These are phyloP conservation scores for Mrakia hoshinonis DNA, from an alignment of 768 basidiomycete genomes.

Conservation along the genomic window DNA sequence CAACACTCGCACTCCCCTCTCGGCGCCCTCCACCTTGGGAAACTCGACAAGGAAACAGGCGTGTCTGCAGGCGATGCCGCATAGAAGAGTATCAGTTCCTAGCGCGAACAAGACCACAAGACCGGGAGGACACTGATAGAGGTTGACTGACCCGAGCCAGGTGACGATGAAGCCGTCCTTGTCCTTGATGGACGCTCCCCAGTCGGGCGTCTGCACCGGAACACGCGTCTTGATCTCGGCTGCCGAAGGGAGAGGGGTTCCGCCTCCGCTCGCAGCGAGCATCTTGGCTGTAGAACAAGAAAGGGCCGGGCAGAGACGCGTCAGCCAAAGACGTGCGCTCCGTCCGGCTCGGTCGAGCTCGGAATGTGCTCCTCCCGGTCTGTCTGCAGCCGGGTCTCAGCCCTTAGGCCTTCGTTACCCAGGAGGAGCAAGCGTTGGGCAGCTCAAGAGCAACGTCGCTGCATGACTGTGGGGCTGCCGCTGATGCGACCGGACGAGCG, in stretches of 20 bases:
- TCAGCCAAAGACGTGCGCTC: too few relatives aligned
- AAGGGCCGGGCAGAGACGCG: background rate
- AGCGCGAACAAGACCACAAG: background rate
- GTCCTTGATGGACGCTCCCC: conserved; percentile 13
- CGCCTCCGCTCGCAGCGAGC: background rate
- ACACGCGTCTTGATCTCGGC: conserved; percentile 22
- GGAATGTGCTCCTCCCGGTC: background rate
- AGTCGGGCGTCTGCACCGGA: conserved; percentile 28
- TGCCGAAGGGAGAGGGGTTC: conserved; percentile 1
- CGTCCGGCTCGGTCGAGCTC: too few relatives aligned
- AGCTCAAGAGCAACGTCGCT: too few relatives aligned
- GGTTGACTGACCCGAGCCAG: conserved; percentile 46
- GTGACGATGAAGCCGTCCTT: conserved; percentile 45
- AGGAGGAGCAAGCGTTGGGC: too few relatives aligned
- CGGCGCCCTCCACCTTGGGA: conserved; percentile 39
- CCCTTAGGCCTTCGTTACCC: too few relatives aligned
- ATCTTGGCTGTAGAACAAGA: background rate
- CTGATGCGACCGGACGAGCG: too few relatives aligned
- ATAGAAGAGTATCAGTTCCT: background rate
- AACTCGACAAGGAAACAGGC: conserved; percentile 52
- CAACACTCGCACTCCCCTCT: conserved; percentile 47
- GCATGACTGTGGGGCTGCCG: too few relatives aligned
- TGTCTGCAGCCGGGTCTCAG: background rate
- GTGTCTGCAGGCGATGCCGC: conserved; percentile 36
- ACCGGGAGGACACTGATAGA: too few relatives aligned